Conservation (phyloP, 345 rosid species). For the Brassica nigra region DNA sequence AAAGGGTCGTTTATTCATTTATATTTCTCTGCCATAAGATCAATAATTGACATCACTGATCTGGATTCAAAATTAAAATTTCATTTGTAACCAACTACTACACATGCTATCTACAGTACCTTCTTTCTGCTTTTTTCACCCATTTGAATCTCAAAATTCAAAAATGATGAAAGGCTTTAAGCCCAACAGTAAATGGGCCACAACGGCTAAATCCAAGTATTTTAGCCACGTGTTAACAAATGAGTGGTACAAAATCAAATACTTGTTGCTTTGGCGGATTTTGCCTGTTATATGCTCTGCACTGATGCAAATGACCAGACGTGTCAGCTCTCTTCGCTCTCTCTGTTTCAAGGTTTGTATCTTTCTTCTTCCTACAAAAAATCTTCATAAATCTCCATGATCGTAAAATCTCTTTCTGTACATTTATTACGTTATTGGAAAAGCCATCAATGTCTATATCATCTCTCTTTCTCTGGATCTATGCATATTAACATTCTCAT, state of each 20-base stretch:
- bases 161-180: not conserved
- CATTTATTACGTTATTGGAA: slow-evolving; percentile 32
- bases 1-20: not conserved
- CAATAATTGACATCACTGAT: slow-evolving; percentile 4
- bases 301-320: slow-evolving; percentile 28
- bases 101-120: not conserved
- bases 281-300: slow-evolving; percentile 39
- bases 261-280: slow-evolving; percentile 29
- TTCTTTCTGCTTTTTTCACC: not conserved
- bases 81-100: not conserved
- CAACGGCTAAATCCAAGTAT: not conserved
- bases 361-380: slow-evolving; percentile 24
- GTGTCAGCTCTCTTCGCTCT: slow-evolving; percentile 38
- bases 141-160: not conserved
- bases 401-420: slow-evolving; percentile 10
- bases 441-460: slow-evolving; percentile 19
- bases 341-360: slow-evolving; percentile 37
- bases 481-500: not conserved
- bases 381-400: slow-evolving; percentile 9
- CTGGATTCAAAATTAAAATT: slow-evolving; percentile 6
- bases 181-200: slow-evolving; percentile 29
- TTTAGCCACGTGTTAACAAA: not conserved
- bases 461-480: slow-evolving; percentile 20
- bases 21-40: not conserved
- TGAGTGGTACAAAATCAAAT: slow-evolving; percentile 24